Base-by-base conservation (phyloP, 805 yeast genomes). In the Monosporozyma unispora region DNA sequence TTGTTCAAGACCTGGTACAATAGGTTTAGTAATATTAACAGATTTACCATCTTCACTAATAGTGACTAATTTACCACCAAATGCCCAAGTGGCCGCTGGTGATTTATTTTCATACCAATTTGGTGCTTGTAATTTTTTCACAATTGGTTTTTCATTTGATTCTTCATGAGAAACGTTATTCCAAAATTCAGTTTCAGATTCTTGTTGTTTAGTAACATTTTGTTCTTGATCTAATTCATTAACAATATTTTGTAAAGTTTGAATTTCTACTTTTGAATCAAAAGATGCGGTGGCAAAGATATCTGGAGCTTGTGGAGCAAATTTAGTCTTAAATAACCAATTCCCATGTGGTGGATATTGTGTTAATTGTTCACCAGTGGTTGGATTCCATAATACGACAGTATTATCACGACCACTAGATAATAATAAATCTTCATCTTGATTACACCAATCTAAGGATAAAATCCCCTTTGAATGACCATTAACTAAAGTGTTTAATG, bases 371-470 rank as follows among this genome's bases (percentile, higher is more conserved):
- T 71, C 72, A 44, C 90, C 95, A 19, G 77, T 69, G 48, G 79
- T 70, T 25, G 97, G 96, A 66, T 93, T 88, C 99, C 99, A 93
- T 57, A 93, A 71, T 54, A 82, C 70, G 4, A 95, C 87, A 29
- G 87, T 72, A 64, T 89, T 89, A 68, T 93, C 99, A 60, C 87
- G 85, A 52, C 97, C 97, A 63, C 91, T 79, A n/a, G 97, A 87
- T 41, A 93, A 70, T 58, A 93, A 73, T 55, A 93, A 73, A 46
- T 74, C 74, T 45, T 87, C 79, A 66, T 93, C 99, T 57, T 81
- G 83, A 44, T 72, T 67, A 68, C 96, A 88, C 99, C 99, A 93
- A 64, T 93, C 97, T 49, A 93, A 70, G 8, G 96, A 86, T 48
- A 91, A 68, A 18, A 93, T 82, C 37, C 98, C 99, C 68, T 85